Evolutionary conservation across 352 stramenopile genomes (phyloP).

Genomic region (Pythium apleroticum): DNA sequence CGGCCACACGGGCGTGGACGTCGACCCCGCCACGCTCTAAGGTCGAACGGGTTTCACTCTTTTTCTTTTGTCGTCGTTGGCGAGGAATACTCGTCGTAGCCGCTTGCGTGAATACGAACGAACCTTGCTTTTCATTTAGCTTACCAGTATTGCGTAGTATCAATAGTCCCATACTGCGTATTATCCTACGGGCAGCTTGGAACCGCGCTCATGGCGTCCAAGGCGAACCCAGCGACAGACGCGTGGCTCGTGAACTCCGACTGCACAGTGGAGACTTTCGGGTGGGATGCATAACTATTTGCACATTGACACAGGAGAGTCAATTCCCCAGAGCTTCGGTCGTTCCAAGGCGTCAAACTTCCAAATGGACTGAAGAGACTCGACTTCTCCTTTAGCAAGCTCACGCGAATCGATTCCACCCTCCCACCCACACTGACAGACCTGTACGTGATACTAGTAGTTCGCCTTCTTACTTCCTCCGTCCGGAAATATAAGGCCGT

Average conservation of each 20-base stretch:
- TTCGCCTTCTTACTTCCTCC: too few species aligned
- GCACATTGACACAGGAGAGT: background rate
- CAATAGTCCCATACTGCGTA: too few species aligned
- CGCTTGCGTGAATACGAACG: too few species aligned
- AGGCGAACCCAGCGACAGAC: background rate
- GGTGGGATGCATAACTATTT: background rate
- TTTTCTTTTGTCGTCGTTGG: too few species aligned
- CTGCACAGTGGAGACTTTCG: background rate
- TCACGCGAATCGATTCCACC: background rate
- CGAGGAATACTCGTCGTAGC: too few species aligned
- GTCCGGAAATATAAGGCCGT: too few species aligned
- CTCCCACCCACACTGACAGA: background rate
- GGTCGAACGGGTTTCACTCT: too few species aligned
- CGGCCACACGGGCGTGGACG: conserved; percentile 34
- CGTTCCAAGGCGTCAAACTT: background rate
- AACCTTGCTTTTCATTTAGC: too few species aligned
- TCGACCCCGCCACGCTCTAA: conserved; percentile 35
- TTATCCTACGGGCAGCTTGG: too few species aligned
- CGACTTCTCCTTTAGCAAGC: background rate
- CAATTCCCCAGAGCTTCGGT: background rate
- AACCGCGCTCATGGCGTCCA: background rate
- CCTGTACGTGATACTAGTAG: too few species aligned
- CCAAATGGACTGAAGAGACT: background rate
- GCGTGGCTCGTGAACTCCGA: background rate
- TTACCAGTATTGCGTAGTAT: too few species aligned